Evolutionary conservation across 768 basidiomycete genomes (phyloP).

Genomic region (Hydnum rufescens): DNA sequence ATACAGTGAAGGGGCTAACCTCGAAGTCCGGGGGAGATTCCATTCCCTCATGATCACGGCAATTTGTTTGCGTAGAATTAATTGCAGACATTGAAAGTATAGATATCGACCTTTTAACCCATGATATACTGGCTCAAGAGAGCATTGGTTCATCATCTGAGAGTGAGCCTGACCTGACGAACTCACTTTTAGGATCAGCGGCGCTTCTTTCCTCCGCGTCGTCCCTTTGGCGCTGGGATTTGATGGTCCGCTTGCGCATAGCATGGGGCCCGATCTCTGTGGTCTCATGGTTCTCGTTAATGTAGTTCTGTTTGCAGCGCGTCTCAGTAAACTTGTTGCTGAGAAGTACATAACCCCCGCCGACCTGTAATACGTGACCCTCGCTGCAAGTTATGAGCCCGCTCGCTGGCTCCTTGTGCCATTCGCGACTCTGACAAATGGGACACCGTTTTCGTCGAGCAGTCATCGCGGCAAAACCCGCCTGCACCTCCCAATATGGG

Average conservation of each 20-base stretch:
- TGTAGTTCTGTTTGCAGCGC: conserved; percentile 38
- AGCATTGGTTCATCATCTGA: background rate
- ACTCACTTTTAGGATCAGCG: conserved; percentile 42
- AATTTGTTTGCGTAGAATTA: conserved; percentile 62
- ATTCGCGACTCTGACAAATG: conserved; percentile 65
- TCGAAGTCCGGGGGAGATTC: conserved; percentile 62
- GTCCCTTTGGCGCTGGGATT: conserved; percentile 21
- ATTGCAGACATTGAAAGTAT: conserved; percentile 70
- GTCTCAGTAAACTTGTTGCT: background rate
- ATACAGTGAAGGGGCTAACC: conserved; percentile 23
- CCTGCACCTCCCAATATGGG: too few species aligned
- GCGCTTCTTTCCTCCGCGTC: conserved; percentile 28
- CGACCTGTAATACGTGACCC: conserved; percentile 75
- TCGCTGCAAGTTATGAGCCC: conserved; percentile 77
- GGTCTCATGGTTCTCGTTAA: conserved; percentile 59
- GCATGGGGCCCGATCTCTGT: conserved; percentile 41
- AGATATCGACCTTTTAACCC: conserved; percentile 59
- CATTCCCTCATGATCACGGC: conserved; percentile 37
- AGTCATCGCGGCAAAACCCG: too few species aligned
- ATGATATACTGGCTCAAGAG: conserved; percentile 45
- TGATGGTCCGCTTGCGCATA: conserved; percentile 35
- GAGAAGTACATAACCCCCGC: background rate
- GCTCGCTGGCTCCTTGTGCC: conserved; percentile 62
- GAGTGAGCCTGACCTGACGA: background rate
- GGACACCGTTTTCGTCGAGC: conserved; percentile 46